Conservation (phyloP, 306 rosid genomes). For the Urtica urens region DNA sequence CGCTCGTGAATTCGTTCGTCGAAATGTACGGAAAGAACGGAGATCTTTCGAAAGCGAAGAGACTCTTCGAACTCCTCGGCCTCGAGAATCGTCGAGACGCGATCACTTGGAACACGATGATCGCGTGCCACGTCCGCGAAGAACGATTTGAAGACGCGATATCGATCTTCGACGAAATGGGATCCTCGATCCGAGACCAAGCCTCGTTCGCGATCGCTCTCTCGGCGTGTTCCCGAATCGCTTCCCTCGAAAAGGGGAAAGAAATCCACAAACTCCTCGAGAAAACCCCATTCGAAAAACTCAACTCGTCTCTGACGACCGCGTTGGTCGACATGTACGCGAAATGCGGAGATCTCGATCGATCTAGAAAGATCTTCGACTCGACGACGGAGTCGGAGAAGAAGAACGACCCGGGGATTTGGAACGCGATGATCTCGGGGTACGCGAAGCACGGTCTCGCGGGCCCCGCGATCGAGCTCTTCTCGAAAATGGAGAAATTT, state of each 20-base stretch:
- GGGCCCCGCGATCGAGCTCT: slow-evolving; percentile 44
- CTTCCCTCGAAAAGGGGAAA: slow-evolving; percentile 46
- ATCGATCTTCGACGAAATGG: slow-evolving; percentile 39
- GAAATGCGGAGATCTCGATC: slow-evolving; percentile 61
- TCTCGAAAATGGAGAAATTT: slow-evolving; percentile 47
- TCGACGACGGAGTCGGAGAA: slow-evolving; percentile 41
- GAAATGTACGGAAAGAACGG: slow-evolving; percentile 71
- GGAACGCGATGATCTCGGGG: slow-evolving; percentile 72
- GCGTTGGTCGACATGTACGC: slow-evolving; percentile 77
- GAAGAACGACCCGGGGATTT: slow-evolving; percentile 52
- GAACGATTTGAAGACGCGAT: slow-evolving; percentile 39
- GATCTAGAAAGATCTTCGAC: slow-evolving; percentile 43
- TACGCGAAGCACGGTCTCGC: slow-evolving; percentile 62
- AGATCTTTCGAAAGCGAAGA: slow-evolving; percentile 31
- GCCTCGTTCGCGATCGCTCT: slow-evolving; percentile 45
- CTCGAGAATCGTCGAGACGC: slow-evolving; percentile 34
- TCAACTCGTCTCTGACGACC: slow-evolving; percentile 46
- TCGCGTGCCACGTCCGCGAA: slow-evolving; percentile 39
- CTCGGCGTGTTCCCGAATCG: slow-evolving; percentile 60
- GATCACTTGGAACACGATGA: slow-evolving; percentile 61
- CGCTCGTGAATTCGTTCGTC: slow-evolving; percentile 43
- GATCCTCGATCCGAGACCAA: slow-evolving; percentile 33
- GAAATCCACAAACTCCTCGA: slow-evolving; percentile 37
- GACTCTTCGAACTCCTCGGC: slow-evolving; percentile 29
- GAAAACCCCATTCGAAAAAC: slow-evolving; percentile 31